Evolutionary conservation across 139 green algal species (phyloP), one percentile per base, ranked within the genome.

Genomic region (Chlorella ohadii): DNA sequence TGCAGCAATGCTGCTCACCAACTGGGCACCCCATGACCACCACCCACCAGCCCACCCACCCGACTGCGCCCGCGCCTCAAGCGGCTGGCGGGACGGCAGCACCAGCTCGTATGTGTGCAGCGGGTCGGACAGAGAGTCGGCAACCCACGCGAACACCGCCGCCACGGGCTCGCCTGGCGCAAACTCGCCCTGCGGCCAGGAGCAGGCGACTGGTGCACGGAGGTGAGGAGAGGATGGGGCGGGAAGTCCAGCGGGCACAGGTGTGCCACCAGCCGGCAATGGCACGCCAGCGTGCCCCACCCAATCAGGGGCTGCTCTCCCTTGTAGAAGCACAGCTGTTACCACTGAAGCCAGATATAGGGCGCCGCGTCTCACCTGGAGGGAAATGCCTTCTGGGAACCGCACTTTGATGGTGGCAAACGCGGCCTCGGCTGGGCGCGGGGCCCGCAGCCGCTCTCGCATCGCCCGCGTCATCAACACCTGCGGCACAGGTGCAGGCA

Each of bases 101-200:
- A 95, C 85, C 19, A 96, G 88, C 66, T 96, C 93, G 56, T 92
- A 97, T 9, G 82, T 89, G 27, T 82, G 56, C 34, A 76, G 47
- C 9, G 93, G 89, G 70, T 93, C 80, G 7, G 76, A 75, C 66
- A 96, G 71, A n/a, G 85, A 84, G 63, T 89, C 89, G 9, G 91
- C 80, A 25, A 95, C 85, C 94, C 94, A 97, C 38, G 91, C 88
- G 79, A 94, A 93, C 0, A 97, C 41, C 0, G 86, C 77, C 13
- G 72, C 67, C 27, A 94, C 71, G 2, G 88, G 89, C 87, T 97
- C 94, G 9, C 79, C 38, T 2, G 79, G 84, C 39, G 77, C 81
- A 80, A 97, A 97, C 55, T 92, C 72, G 16, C 94, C 93, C 87
- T 94, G 89, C 76, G 92, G 56, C 13, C 20, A 27, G 20, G n/a